These are phyloP conservation scores for Alternaria novae-zelandiae DNA, from an alignment of 2,329 filamentous ascomycete species.

Conservation along the genomic window DNA sequence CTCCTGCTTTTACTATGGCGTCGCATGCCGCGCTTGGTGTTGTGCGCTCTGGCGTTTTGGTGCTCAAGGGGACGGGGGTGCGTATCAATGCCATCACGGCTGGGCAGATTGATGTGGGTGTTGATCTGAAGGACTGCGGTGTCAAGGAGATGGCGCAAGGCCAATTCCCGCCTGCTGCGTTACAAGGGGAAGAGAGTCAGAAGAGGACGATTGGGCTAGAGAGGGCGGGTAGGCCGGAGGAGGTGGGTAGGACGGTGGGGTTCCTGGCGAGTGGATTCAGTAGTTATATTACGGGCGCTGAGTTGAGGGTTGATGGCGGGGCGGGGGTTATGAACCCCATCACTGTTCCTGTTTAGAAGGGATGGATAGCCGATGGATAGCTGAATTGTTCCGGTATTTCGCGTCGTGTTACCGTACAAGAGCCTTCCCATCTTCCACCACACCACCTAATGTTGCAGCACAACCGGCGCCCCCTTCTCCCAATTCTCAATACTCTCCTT, in stretches of 20 bases:
- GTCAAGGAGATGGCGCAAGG: slow-evolving; percentile 54
- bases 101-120: slow-evolving; percentile 56
- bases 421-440: not conserved
- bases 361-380: not conserved
- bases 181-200: slow-evolving; percentile 59
- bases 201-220: slow-evolving; percentile 63
- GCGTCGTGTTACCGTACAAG: not conserved
- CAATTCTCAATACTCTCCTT: slow-evolving; percentile 79
- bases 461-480: slow-evolving; percentile 75
- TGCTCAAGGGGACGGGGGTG: slow-evolving; percentile 64
- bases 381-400: fast-evolving
- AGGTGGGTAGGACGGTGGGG: slow-evolving; percentile 66
- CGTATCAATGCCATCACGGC: slow-evolving; percentile 63
- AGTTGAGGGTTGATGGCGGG: slow-evolving; percentile 68
- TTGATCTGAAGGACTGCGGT: slow-evolving; percentile 52
- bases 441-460: slow-evolving; percentile 58
- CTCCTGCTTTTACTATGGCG: slow-evolving; percentile 66
- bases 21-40: slow-evolving; percentile 67
- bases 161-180: slow-evolving; percentile 62
- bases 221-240: slow-evolving; percentile 62
- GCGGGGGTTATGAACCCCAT: slow-evolving; percentile 53
- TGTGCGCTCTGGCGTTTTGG: slow-evolving; percentile 63
- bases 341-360: slow-evolving; percentile 43
- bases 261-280: slow-evolving; percentile 69
- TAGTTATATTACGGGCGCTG: slow-evolving; percentile 67